phyloP scores from a whole-genome alignment of 441 rosid genomes.

The Mallotus repandus region DNA sequence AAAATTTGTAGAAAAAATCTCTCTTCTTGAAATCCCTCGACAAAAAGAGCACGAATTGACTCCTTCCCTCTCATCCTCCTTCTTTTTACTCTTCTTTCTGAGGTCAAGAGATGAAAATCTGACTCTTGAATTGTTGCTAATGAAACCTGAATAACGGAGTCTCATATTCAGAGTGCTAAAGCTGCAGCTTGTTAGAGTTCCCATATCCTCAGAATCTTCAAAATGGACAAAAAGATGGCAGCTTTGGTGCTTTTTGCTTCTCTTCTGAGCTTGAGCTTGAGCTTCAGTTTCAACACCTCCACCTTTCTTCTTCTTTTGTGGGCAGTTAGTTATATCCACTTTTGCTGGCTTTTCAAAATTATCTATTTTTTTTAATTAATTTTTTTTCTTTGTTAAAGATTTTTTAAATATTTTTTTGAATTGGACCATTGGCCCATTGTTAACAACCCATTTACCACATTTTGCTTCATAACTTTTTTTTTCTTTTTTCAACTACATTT shows the following conservation, averaged over 20 bases:
- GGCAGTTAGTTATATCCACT: background rate
- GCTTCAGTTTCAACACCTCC: background rate
- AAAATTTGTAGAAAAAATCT: constrained; percentile 20
- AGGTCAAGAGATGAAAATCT: constrained; percentile 20
- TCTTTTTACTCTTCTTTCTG: constrained; percentile 22
- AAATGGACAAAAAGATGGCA: no score
- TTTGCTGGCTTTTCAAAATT: constrained; percentile 8
- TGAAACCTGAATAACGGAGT: constrained; percentile 27
- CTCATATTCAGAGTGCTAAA: constrained; percentile 45
- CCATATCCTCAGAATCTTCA: constrained; percentile 37
- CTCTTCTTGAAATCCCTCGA: constrained; percentile 22
- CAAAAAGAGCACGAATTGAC: constrained; percentile 24
- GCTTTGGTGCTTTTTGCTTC: no score
- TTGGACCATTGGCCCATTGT: no score
- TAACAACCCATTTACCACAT: no score
- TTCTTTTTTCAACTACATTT: no score
- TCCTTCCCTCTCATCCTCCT: constrained; percentile 9
- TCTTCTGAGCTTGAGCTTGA: background rate
- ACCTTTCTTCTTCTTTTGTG: background rate
- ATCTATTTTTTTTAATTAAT: background rate
- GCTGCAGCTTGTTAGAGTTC: constrained; percentile 64
- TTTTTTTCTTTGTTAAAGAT: no score
- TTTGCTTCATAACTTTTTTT: no score
- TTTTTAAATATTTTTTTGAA: background rate
- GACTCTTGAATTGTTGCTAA: constrained; percentile 23